Conservation (phyloP, 1,284 basidiomycete species). For the Trametes sp. region DNA sequence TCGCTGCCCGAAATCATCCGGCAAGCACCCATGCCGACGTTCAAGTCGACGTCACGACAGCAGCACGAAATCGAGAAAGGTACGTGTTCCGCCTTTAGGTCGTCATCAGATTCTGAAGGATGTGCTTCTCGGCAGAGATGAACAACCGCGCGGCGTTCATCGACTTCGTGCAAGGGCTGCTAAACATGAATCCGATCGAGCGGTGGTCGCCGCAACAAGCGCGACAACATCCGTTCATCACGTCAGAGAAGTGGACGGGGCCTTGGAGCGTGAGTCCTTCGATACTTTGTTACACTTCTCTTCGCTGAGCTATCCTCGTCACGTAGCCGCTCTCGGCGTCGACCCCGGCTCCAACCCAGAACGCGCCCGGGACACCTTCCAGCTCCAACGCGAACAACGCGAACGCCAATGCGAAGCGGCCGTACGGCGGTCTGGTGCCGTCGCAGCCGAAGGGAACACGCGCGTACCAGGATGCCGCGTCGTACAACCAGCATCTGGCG, state of each 20-base stretch:
- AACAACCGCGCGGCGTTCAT: constrained; percentile 94
- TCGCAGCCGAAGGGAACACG: constrained; percentile 81
- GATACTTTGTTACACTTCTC: background rate
- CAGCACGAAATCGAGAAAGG: constrained; percentile 94
- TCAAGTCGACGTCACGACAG: constrained; percentile 78
- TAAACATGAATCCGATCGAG: constrained; percentile 94
- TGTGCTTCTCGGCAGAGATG: constrained; percentile 68
- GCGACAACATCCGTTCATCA: constrained; percentile 96
- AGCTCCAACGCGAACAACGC: constrained; percentile 24
- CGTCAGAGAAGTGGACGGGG: constrained; percentile 93
- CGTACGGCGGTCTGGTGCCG: constrained; percentile 93
- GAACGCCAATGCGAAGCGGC: constrained; percentile 78
- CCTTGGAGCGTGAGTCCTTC: constrained; percentile 78
- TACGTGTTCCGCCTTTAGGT: constrained; percentile 44
- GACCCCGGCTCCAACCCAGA: constrained; percentile 33
- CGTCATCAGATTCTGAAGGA: constrained; percentile 17
- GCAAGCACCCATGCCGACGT: constrained; percentile 88
- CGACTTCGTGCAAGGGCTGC: constrained; percentile 95
- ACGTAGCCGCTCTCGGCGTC: constrained; percentile 55
- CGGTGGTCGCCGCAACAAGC: constrained; percentile 99
- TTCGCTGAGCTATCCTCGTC: constrained; percentile 21
- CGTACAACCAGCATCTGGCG: constrained; percentile 93
- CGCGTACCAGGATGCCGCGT: constrained; percentile 90
- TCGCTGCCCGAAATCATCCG: constrained; percentile 96
- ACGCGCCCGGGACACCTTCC: constrained; percentile 27